These are phyloP conservation scores for Rubia yunnanensis DNA, from an alignment of 257 asterid species.

Conservation along the genomic window DNA sequence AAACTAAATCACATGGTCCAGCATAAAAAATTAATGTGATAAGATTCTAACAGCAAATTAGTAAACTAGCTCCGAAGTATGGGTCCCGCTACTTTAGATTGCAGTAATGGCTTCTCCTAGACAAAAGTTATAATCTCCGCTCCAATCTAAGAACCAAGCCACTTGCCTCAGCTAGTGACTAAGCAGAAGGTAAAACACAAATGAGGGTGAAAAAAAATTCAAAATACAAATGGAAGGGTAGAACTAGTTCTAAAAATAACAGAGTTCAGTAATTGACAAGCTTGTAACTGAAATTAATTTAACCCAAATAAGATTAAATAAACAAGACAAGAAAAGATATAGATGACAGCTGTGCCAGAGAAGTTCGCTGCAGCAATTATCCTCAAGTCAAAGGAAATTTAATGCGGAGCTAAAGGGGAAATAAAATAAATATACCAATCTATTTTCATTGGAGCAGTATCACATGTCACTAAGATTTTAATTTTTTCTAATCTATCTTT, in stretches of 20 bases:
- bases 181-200: background rate
- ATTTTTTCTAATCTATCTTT: background rate
- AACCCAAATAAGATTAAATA: background rate
- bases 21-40: background rate
- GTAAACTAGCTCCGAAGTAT: background rate
- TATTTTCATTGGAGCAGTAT: background rate
- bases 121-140: background rate
- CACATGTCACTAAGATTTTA: background rate
- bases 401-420: conserved; percentile 1
- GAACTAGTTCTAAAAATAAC: background rate
- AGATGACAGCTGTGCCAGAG: background rate
- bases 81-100: background rate
- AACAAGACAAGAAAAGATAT: background rate
- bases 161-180: conserved; percentile 4
- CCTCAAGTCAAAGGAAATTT: background rate
- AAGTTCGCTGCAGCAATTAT: background rate
- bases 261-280: background rate
- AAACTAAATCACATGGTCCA: background rate
- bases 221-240: background rate
- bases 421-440: background rate
- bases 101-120: background rate
- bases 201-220: background rate
- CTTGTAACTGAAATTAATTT: background rate
- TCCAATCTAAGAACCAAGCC: background rate
- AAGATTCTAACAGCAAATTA: background rate